These are phyloP conservation scores for Lactarius pseudohatsudake DNA, from an alignment of 768 basidiomycete species.

Conservation along the genomic window DNA sequence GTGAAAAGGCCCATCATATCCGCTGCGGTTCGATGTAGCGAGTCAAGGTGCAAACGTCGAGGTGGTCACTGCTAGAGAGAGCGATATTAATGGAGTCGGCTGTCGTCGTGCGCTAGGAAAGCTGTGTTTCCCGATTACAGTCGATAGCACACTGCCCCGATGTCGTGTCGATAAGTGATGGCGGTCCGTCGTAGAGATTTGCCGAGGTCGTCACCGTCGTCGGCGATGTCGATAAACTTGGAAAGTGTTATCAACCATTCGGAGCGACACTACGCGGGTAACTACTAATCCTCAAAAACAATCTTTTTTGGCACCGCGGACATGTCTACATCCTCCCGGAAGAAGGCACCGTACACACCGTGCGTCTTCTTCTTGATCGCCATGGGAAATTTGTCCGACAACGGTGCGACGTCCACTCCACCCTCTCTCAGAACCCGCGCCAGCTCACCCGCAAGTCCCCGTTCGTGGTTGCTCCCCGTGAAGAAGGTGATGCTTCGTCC, in stretches of 20 bases:
- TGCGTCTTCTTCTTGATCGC: slow-evolving; percentile 97
- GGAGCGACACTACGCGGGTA: background rate
- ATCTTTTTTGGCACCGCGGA: slow-evolving; percentile 73
- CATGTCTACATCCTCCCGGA: slow-evolving; percentile 61
- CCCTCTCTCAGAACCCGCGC: slow-evolving; percentile 88
- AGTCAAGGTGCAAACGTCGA: background rate
- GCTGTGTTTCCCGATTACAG: background rate
- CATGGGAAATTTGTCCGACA: slow-evolving; percentile 88
- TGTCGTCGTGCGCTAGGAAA: background rate
- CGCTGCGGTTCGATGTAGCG: background rate
- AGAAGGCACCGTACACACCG: slow-evolving; percentile 86
- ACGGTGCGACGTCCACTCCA: slow-evolving; percentile 71
- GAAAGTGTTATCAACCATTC: background rate
- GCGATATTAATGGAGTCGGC: background rate
- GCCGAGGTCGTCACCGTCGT: background rate
- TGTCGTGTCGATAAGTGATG: slow-evolving; percentile 11
- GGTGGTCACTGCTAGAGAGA: background rate
- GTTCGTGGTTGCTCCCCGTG: slow-evolving; percentile 87
- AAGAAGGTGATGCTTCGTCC: slow-evolving; percentile 97
- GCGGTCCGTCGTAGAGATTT: background rate
- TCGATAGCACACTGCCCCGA: slow-evolving; percentile 1
- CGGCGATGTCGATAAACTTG: background rate
- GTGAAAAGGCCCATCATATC: slow-evolving; percentile 76
- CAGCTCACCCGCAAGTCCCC: slow-evolving; percentile 86
- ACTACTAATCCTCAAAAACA: slow-evolving; percentile 49